Evolutionary conservation across 2,329 filamentous ascomycete species (phyloP), one percentile per base, ranked within the genome.

Genomic region (Sporothrix brunneoviolacea): DNA sequence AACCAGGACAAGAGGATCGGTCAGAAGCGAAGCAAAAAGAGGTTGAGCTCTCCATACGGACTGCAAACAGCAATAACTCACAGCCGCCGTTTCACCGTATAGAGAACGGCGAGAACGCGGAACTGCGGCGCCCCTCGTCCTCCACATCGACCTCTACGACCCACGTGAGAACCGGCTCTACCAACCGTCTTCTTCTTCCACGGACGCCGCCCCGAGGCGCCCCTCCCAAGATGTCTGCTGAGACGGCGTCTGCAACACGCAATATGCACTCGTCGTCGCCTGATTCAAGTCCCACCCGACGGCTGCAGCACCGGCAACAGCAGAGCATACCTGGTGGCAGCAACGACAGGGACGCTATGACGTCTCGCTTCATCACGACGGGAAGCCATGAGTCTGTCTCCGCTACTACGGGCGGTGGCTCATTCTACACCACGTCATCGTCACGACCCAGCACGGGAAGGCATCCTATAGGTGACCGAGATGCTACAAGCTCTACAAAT

Each of bases 151-250:
- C 43, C 7, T 21, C 40, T 2, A 33, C 44, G 7, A 32, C 39
- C 0, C 30, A 42, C 8, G 35, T 51, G 8, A 40, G 33, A 19
- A 19, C 50, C 4, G 28, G n/a, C 39, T 44, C 33, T 16, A 52
- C 51, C 6, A 52, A 40, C 16, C 54, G 53, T 7, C 48, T 55
- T n/a, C 49, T 60, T 15, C 72, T 89, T 2, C 78, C 84, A 60
- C 76, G 84, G 57, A 80, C 74, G 9, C 75, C 80, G 0, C 82
- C 81, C 7, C 73, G 80, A 54, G 74, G 77, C 54, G 76, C 78
- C 4, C 78, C 82, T 32, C 82, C 81, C 35, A 75, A 82, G 61
- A 84, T 86, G 75, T 83, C 82, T 8, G 69, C 75, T 52, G 76
- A 84, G 57, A 52, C 63, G 52, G 41, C 62, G 55, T 55, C 71